These are phyloP conservation scores for Pythium folliculosum DNA, from an alignment of 352 stramenopile genomes.

Conservation along the genomic window DNA sequence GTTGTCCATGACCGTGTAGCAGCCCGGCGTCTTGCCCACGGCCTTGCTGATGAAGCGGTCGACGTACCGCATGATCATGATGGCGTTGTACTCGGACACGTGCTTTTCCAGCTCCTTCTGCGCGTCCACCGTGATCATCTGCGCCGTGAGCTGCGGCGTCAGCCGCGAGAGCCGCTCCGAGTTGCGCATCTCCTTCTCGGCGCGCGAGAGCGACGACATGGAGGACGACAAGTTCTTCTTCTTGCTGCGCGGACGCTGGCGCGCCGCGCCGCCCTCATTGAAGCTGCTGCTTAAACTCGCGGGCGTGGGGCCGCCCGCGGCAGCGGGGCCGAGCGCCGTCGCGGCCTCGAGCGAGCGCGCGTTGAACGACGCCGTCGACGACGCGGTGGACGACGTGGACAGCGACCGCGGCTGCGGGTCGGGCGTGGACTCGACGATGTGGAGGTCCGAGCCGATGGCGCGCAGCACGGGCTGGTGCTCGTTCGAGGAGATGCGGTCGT, in stretches of 20 bases:
- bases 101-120: slow-evolving; percentile 70
- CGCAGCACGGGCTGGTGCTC: slow-evolving; percentile 25
- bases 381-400: slow-evolving; percentile 25
- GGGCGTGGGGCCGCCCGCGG: too few species aligned
- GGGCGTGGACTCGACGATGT: slow-evolving; percentile 19
- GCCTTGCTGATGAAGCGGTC: slow-evolving; percentile 79
- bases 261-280: neutral
- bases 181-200: slow-evolving; percentile 47
- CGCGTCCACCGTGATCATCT: slow-evolving; percentile 67
- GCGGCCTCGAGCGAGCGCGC: slow-evolving; percentile 22
- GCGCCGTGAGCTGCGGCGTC: slow-evolving; percentile 59
- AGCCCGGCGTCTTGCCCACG: slow-evolving; percentile 62
- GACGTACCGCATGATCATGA: slow-evolving; percentile 83
- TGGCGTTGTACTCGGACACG: slow-evolving; percentile 74
- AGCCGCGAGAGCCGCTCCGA: slow-evolving; percentile 60
- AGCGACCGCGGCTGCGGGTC: slow-evolving; percentile 25
- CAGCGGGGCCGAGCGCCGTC: slow-evolving; percentile 1
- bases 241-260: slow-evolving; percentile 22
- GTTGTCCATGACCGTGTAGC: slow-evolving; percentile 60
- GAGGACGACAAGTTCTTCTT: slow-evolving; percentile 29
- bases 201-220: slow-evolving; percentile 28
- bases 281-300: slow-evolving; percentile 3
- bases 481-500: slow-evolving; percentile 25
- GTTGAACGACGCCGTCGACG: slow-evolving; percentile 22
- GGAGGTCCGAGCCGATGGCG: slow-evolving; percentile 25